These are phyloP conservation scores for Acacia concinna DNA, from an alignment of 331 rosid species.

Conservation along the genomic window DNA sequence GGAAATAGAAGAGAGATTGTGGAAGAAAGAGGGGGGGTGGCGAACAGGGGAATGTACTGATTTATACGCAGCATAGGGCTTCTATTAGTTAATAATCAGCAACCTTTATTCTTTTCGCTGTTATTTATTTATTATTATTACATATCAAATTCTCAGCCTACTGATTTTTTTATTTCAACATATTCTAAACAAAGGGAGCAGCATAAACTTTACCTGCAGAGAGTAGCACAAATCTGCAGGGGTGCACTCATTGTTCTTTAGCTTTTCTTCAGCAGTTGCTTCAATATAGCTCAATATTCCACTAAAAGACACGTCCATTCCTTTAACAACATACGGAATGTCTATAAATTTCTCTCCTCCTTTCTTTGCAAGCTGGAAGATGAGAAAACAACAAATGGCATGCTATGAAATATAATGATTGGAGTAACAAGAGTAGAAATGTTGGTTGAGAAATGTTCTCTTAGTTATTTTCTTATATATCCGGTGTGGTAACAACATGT, in stretches of 20 bases:
- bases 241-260: constrained; percentile 79
- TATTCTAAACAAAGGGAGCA: background rate
- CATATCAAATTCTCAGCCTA: background rate
- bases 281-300: constrained; percentile 87
- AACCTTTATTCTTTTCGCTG: no score
- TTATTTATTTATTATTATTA: no score
- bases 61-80: no score
- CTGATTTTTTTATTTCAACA: background rate
- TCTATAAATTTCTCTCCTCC: constrained; percentile 83
- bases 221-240: constrained; percentile 98
- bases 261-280: constrained; percentile 79
- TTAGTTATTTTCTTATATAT: background rate
- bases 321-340: constrained; percentile 87
- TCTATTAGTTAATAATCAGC: no score
- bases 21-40: no score
- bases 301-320: constrained; percentile 95
- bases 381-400: constrained; percentile 29
- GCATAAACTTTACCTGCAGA: constrained; percentile 59
- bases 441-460: background rate
- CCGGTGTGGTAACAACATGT: background rate
- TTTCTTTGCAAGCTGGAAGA: constrained; percentile 79
- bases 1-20: no score
- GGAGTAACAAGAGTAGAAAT: background rate
- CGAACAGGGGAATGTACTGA: no score
- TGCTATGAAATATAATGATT: constrained; percentile 2